These are phyloP conservation scores for Metarhizium album DNA, from an alignment of 2,329 filamentous ascomycete genomes.

Conservation along the genomic window DNA sequence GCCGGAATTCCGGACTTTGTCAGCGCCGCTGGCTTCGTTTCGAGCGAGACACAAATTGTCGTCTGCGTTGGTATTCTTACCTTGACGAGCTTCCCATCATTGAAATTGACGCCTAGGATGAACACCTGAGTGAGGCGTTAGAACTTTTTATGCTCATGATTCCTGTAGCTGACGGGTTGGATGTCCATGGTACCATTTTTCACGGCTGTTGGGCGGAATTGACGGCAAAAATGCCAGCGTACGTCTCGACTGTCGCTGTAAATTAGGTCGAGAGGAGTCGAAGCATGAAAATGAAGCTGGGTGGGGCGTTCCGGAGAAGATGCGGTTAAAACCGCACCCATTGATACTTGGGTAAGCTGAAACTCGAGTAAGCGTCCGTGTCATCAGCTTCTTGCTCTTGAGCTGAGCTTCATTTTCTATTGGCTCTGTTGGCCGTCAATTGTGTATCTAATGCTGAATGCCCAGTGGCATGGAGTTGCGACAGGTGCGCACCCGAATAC, in stretches of 20 bases:
- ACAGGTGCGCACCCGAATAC: too few species aligned
- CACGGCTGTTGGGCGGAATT: neutral
- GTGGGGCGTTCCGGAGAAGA: conserved; percentile 15
- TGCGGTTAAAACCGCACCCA: conserved; percentile 11
- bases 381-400: too few species aligned
- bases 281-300: neutral
- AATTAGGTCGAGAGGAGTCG: neutral
- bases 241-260: too few species aligned
- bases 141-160: neutral
- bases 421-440: too few species aligned
- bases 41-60: neutral
- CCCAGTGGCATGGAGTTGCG: too few species aligned
- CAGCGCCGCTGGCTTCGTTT: neutral
- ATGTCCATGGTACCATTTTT: conserved; percentile 1
- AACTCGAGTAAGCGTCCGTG: neutral
- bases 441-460: too few species aligned
- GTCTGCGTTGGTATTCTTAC: conserved; percentile 33
- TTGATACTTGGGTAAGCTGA: neutral
- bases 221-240: neutral
- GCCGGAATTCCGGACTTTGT: neutral
- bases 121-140: conserved; percentile 48
- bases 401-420: too few species aligned
- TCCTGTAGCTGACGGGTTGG: neutral
- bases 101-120: conserved; percentile 78
- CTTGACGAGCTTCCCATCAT: conserved; percentile 72